Evolutionary conservation across 345 rosid genomes (phyloP), one percentile per base, ranked within the genome.

Genomic region (Xanthoceras sorbifolium): DNA sequence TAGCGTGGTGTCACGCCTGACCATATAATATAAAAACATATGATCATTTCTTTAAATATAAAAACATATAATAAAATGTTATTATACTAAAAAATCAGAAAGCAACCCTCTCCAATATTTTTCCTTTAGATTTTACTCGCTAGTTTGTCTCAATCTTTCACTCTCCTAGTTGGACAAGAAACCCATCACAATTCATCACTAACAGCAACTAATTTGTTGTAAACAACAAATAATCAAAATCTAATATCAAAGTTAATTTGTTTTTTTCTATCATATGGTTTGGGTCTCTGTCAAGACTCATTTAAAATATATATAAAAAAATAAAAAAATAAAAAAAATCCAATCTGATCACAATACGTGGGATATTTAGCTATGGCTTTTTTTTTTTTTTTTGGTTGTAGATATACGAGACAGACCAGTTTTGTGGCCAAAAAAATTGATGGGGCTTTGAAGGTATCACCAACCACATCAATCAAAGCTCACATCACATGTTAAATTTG

Each of bases 111-210:
- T 38, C 2, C 4, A 23, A n/a, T n/a, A n/a, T n/a, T n/a, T n/a
- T n/a, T n/a, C n/a, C n/a, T n/a, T n/a, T n/a, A n/a, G n/a, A n/a
- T n/a, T n/a, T n/a, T n/a, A 60, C 60, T 40, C 11, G 80, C 36
- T 67, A 8, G 23, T 50, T 20, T 57, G 81, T 77, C 83, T 52
- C 70, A 26, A 40, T 81, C 75, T 22, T 17, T 62, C 60, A 26
- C 59, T 64, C 50, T 38, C 79, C 15, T 9, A 79, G 80, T 73
- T 73, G 78, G 78, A 29, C 83, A 57, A 69, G 69, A 20, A n/a
- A 12, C 57, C 65, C 46, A 76, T 40, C 14, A 38, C 72, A 17
- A 50, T 42, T 9, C 1, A 17, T 50, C 52, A 17, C 55, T 50
- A 50, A 50, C 55, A 46, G 14, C 52, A 50, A 17, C 55, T 50